These are phyloP conservation scores for Petunia axillaris DNA, from an alignment of 257 asterid species.

Conservation along the genomic window DNA sequence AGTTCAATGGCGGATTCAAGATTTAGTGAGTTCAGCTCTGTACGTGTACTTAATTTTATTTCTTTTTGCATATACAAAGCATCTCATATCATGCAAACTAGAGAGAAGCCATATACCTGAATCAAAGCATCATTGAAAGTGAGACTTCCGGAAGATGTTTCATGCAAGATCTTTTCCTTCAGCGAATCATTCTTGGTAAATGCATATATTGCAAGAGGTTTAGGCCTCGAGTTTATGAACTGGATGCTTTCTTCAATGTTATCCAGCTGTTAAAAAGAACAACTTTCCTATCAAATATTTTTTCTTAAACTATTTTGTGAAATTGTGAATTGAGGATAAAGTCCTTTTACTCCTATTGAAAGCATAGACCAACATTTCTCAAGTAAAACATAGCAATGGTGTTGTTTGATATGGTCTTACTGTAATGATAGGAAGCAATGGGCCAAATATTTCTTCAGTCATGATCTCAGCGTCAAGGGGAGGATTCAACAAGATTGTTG, in stretches of 20 bases:
- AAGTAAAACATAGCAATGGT: background rate
- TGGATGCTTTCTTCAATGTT: slow-evolving; percentile 80
- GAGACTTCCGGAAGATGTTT: slow-evolving; percentile 85
- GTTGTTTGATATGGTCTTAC: slow-evolving; percentile 43
- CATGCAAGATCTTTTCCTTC: slow-evolving; percentile 61
- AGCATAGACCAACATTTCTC: background rate
- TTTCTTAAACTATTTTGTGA: background rate
- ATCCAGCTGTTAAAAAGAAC: slow-evolving; percentile 53
- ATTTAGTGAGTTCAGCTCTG: too few species aligned
- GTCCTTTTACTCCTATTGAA: slow-evolving; percentile 14
- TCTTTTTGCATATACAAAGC: too few species aligned
- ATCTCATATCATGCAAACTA: background rate
- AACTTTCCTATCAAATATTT: slow-evolving; percentile 10
- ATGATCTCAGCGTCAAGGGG: slow-evolving; percentile 80
- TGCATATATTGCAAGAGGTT: slow-evolving; percentile 83
- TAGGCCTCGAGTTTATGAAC: slow-evolving; percentile 66
- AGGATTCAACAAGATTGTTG: slow-evolving; percentile 88
- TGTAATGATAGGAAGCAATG: slow-evolving; percentile 88
- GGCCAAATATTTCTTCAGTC: slow-evolving; percentile 94
- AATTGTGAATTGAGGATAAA: background rate
- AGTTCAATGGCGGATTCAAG: too few species aligned
- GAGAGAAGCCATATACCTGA: slow-evolving; percentile 51
- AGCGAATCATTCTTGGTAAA: slow-evolving; percentile 67
- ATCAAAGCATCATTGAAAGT: slow-evolving; percentile 78
- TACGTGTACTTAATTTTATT: too few species aligned